Evolutionary conservation across 2,329 filamentous ascomycete genomes (phyloP).

Genomic region (Shiraia sp.): DNA sequence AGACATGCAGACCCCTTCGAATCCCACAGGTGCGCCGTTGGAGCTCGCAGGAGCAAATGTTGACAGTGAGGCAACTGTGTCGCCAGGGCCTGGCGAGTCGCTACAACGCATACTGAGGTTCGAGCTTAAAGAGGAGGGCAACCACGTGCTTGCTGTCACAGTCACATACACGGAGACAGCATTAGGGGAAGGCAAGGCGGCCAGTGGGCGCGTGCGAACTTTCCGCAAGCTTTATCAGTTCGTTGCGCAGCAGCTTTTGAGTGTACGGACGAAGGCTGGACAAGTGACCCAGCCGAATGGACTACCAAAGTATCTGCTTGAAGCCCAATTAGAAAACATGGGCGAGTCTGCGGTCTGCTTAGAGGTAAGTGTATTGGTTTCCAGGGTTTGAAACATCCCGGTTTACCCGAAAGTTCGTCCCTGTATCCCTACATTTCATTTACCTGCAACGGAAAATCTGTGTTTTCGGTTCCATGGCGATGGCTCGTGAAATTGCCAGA

Average conservation of each 20-base stretch:
- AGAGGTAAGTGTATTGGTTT: constrained; percentile 55
- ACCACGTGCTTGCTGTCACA: constrained; percentile 89
- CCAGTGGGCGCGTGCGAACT: constrained; percentile 70
- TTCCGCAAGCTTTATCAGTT: constrained; percentile 98
- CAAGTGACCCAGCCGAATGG: constrained; percentile 56
- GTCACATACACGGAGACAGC: constrained; percentile 90
- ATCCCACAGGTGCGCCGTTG: constrained; percentile 65
- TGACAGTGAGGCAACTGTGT: constrained; percentile 29
- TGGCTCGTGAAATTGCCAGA: background rate
- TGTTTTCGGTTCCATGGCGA: constrained; percentile 4
- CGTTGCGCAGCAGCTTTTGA: constrained; percentile 84
- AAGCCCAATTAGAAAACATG: constrained; percentile 95
- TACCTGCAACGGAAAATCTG: constrained; percentile 12
- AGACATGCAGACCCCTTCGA: constrained; percentile 91
- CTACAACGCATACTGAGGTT: constrained; percentile 82
- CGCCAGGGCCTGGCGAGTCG: constrained; percentile 64
- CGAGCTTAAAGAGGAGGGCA: constrained; percentile 90
- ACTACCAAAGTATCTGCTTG: constrained; percentile 69
- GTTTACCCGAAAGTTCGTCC: constrained; percentile 22
- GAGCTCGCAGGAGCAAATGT: constrained; percentile 55
- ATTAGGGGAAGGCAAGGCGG: constrained; percentile 54
- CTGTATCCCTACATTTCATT: constrained; percentile 14
- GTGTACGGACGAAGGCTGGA: constrained; percentile 87
- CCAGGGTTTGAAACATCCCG: constrained; percentile 24
- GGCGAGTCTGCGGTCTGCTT: constrained; percentile 81